Base-by-base conservation (phyloP, 371 early-diverging fungal species). In the Mortierella sp. region DNA sequence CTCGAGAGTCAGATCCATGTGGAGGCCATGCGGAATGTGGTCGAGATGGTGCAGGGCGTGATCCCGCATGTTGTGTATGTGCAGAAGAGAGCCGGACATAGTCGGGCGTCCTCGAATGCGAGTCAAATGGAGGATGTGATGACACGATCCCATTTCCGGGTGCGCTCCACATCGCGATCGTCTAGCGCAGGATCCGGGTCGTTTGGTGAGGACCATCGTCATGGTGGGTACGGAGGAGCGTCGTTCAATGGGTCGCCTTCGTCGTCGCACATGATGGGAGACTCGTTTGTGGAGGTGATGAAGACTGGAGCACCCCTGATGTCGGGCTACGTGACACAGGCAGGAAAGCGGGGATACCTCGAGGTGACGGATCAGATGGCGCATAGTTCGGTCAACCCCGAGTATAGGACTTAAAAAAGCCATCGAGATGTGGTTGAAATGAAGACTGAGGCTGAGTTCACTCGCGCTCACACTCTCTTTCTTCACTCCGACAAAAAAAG, bases 1-100 rank as follows among this genome's bases (percentile, higher is more conserved):
- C 69, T 88, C 27, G 83, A 82, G 64, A 84, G 87, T 24, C 64
- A 67, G 21, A 48, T 80, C 16, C 81, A 82, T 52, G 66, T 81
- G 34, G 83, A 82, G 28, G 70, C 72, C n/a, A 58, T 42, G 13
- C 69, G 64, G 42, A 64, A 45, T 24, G 78, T 72, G 27, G 58
- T 81, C 8, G 65, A 72, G 49, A 45, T 69, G 58, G 68, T 78
- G 9, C 71, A 80, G 14, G 70, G 76, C 0, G 73, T 70, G 19
- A 62, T 76, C 2, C 80, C 76, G n/a, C 56, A 43, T 45, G 71
- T 80, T 2, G 67, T 78, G 16, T 70, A 66, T 66, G 58, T 78
- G 16, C 67, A 78, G 31, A 74, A 74, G 65, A 59, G 51, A 24
- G 42, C 61, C 24, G 64, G 68, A 0, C 69, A 65, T 26, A 74